These are phyloP conservation scores for Leccinum angustisporum DNA, from an alignment of 1,284 basidiomycete species.

Conservation along the genomic window DNA sequence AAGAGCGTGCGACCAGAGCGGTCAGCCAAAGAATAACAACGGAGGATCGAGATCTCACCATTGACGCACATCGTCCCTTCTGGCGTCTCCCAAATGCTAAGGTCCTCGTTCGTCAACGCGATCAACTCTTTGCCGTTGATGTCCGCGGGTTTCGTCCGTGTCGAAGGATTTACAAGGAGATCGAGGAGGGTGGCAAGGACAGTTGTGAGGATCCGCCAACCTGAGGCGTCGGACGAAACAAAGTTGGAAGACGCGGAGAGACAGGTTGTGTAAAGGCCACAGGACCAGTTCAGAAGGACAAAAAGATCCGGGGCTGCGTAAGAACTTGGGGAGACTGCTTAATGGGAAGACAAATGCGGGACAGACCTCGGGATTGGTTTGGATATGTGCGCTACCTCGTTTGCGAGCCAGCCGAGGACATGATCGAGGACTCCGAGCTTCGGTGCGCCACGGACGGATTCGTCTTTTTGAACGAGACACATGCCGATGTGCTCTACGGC, in stretches of 20 bases:
- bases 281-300: slow-evolving; percentile 74
- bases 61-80: slow-evolving; percentile 79
- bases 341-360: slow-evolving; percentile 1
- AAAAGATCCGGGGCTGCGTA: slow-evolving; percentile 65
- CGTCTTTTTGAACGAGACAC: slow-evolving; percentile 63
- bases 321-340: slow-evolving; percentile 41
- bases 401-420: slow-evolving; percentile 69
- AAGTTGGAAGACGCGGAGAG: slow-evolving; percentile 46
- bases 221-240: slow-evolving; percentile 37
- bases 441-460: slow-evolving; percentile 37
- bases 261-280: slow-evolving; percentile 59
- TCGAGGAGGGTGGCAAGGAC: slow-evolving; percentile 61
- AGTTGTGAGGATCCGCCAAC: slow-evolving; percentile 50
- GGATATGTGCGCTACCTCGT: slow-evolving; percentile 57
- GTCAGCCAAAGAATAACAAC: background rate
- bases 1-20: background rate
- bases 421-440: slow-evolving; percentile 64
- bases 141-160: slow-evolving; percentile 38
- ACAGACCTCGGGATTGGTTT: slow-evolving; percentile 53
- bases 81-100: slow-evolving; percentile 84
- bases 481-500: slow-evolving; percentile 68
- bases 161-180: slow-evolving; percentile 46
- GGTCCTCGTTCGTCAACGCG: slow-evolving; percentile 67
- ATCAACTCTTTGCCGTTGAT: slow-evolving; percentile 59
- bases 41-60: slow-evolving; percentile 45